Base-by-base conservation (phyloP, 1,139 yeast species). In the Zygoascus meyerae region DNA sequence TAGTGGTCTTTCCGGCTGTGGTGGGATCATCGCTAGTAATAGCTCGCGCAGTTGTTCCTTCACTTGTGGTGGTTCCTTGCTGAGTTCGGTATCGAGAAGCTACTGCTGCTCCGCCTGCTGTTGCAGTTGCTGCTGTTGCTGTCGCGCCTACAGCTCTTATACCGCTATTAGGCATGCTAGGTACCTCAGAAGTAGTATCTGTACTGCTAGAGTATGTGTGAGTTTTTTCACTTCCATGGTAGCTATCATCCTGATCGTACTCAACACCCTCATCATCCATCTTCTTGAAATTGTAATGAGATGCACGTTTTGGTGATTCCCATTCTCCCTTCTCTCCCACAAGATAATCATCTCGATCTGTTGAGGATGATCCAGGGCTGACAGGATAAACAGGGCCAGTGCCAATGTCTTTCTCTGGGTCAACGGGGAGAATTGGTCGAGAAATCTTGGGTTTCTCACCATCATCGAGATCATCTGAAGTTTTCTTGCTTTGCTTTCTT, bases 191-290 rank as follows among this genome's bases (percentile, higher is more conserved):
- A 6, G 34, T 40, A n/a, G 34, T 32, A n/a, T 40, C 43, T 5
- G 33, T 16, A 9, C 37, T 32, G 29, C 43, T 40, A 26, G 56
- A 46, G 35, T 56, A 47, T 38, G 53, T 52, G 49, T 75, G 70
- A 66, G 75, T 67, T 34, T 74, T 78, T 61, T 77, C 61, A 21
- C 54, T 43, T 32, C 53, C 48, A 40, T 48, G 47, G 43, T 45
- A 42, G 42, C 49, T 50, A 5, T 42, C 47, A 31, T 54, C 54
- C 34, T 47, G 45, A 32, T 48, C 51, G 7, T 21, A 21, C 4
- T 45, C 49, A 21, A 48, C 47, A 18, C 55, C 59, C 35, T 53
- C 52, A 12, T 49, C 59, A 45, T 65, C 69, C 64, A 65, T 62
- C 43, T 61, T 58, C 54, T 63, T 48, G 55, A 64, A 65, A 47